A percentile compares a stretch with the other conserved stretches of the same genome.
Conservation (phyloP, 305 asterid genomes). For the Fraxinus sp. region DNA sequence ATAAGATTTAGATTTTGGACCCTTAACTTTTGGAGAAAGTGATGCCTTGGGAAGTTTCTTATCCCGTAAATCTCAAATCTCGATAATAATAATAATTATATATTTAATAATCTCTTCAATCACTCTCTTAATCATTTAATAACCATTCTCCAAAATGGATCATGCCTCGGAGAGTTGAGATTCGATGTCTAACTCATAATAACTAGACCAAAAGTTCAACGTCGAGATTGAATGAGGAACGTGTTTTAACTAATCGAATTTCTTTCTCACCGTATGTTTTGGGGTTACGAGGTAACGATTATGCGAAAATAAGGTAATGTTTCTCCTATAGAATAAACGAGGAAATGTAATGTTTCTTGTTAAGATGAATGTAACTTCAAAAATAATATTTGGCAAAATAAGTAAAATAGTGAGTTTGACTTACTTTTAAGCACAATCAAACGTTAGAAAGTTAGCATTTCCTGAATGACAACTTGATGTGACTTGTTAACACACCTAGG, state of each 20-base stretch:
- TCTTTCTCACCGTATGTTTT: not conserved
- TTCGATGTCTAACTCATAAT: not conserved
- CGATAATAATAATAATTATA: constrained; percentile 21
- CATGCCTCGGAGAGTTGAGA: not conserved
- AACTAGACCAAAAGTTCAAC: not conserved
- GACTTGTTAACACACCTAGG: not conserved
- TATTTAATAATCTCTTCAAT: constrained; percentile 24
- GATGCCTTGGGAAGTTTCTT: constrained; percentile 39
- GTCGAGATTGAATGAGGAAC: not conserved
- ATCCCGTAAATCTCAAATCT: constrained; percentile 41
- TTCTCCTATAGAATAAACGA: not conserved
- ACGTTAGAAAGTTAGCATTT: not conserved
- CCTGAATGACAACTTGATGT: not conserved
- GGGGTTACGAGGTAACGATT: not conserved
- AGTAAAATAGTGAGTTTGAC: not conserved
- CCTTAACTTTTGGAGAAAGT: constrained; percentile 35
- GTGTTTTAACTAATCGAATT: not conserved
- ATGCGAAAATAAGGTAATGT: not conserved
- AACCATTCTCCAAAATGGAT: constrained; percentile 24
- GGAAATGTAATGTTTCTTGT: not conserved
- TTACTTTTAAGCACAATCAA: not conserved
- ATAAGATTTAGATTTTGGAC: constrained; percentile 30
- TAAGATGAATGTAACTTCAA: not conserved
- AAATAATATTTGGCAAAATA: not conserved
- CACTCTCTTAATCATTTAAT: constrained; percentile 35